phyloP scores from a whole-genome alignment of 2,329 filamentous ascomycete species.

The Trichoderma sp. region DNA sequence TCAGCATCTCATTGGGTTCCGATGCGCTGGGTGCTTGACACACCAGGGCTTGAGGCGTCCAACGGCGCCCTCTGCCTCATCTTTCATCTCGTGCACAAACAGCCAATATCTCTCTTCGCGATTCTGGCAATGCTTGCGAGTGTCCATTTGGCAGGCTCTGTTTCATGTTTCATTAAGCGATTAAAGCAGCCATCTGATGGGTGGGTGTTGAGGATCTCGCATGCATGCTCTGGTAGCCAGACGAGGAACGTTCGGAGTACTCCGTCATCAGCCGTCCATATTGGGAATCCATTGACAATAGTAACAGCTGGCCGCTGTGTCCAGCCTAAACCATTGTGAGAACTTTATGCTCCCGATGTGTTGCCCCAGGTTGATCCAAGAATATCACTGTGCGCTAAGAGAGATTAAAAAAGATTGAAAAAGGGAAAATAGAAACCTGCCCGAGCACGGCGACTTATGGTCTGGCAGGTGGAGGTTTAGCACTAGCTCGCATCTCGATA shows the following conservation, averaged over 20 bases:
- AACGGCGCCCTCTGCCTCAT: neutral
- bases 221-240: slow-evolving; percentile 14
- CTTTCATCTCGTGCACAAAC: neutral
- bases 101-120: neutral
- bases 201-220: slow-evolving; percentile 16
- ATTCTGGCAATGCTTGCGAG: neutral
- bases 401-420: neutral
- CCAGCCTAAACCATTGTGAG: slow-evolving; percentile 26
- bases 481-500: slow-evolving; percentile 5
- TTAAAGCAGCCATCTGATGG: neutral
- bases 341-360: slow-evolving; percentile 5
- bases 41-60: neutral
- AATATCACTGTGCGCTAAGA: slow-evolving; percentile 2
- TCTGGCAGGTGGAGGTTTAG: slow-evolving; percentile 12
- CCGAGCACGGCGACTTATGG: slow-evolving; percentile 9
- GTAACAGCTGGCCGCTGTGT: slow-evolving; percentile 17
- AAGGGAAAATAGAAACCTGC: neutral
- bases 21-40: slow-evolving; percentile 8
- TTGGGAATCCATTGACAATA: slow-evolving; percentile 28
- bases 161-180: slow-evolving; percentile 23
- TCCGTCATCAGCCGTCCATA: slow-evolving; percentile 15
- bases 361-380: slow-evolving; percentile 19
- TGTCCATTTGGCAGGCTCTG: neutral
- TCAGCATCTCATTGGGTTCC: slow-evolving; percentile 20
- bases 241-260: slow-evolving; percentile 15